A percentile compares a stretch with the other conserved stretches of the same genome.
phyloP scores from a whole-genome alignment of 495 filamentous ascomycete species.

The Pseudomonodictys pantanalensis region DNA sequence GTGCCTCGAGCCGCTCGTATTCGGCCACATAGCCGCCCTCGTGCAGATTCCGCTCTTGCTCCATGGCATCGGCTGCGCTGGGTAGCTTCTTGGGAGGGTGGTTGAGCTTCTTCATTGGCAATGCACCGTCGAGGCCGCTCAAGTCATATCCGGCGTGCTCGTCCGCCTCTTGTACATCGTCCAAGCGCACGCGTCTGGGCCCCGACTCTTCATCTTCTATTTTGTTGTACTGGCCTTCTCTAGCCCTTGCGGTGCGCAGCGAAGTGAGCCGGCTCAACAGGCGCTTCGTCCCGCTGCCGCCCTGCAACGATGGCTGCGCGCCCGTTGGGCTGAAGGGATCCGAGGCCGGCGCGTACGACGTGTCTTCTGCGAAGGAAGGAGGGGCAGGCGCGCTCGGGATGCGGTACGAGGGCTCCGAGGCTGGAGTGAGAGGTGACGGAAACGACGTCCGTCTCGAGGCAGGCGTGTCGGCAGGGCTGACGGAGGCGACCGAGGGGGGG shows the following conservation, averaged over 20 bases:
- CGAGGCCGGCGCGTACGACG: constrained; percentile 15
- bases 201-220: constrained; percentile 27
- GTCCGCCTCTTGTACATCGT: constrained; percentile 26
- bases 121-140: constrained; percentile 25
- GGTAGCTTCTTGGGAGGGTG: background rate
- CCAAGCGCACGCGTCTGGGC: background rate
- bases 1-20: constrained; percentile 30
- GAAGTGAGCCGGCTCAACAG: constrained; percentile 28
- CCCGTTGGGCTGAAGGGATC: constrained; percentile 9
- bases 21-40: constrained; percentile 32
- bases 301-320: background rate
- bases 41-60: constrained; percentile 13
- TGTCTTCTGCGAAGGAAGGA: constrained; percentile 24
- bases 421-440: constrained; percentile 25
- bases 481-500: constrained; percentile 17
- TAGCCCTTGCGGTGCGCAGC: constrained; percentile 14
- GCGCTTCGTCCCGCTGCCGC: constrained; percentile 9
- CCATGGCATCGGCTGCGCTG: constrained; percentile 18
- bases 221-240: constrained; percentile 19
- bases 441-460: constrained; percentile 26
- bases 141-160: constrained; percentile 31
- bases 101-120: constrained; percentile 28
- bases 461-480: constrained; percentile 3
- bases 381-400: constrained; percentile 31
- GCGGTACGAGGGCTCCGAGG: constrained; percentile 27